Evolutionary conservation across 169 alveolate genomes (phyloP).

Genomic region (Plasmodium chabaudi): DNA sequence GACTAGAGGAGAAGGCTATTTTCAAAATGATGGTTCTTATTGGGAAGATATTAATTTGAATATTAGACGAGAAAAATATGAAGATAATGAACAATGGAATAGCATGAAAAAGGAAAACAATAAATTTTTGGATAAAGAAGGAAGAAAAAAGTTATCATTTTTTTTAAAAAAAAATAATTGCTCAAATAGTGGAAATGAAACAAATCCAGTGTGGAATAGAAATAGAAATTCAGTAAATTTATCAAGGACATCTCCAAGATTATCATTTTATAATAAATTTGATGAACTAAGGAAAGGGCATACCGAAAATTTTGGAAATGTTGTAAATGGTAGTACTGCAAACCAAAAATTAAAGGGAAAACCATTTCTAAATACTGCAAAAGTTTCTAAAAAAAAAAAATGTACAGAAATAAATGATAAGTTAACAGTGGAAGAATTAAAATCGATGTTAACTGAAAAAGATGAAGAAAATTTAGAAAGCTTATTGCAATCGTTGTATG

Average conservation of each 20-base stretch:
- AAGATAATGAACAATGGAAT: neutral
- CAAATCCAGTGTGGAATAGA: slow-evolving; percentile 33
- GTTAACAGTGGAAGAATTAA: slow-evolving; percentile 69
- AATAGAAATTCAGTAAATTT: neutral
- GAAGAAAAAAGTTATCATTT: neutral
- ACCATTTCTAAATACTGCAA: slow-evolving; percentile 19
- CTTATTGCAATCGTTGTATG: slow-evolving; percentile 80
- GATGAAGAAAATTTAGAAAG: slow-evolving; percentile 78
- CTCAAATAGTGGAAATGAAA: neutral
- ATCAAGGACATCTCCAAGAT: neutral
- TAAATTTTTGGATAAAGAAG: slow-evolving; percentile 1
- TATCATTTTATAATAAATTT: neutral
- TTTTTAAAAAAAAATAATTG: neutral
- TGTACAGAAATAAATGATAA: slow-evolving; percentile 29
- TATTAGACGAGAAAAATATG: neutral
- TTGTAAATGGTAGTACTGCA: neutral
- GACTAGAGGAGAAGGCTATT: slow-evolving; percentile 6
- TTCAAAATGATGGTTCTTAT: slow-evolving; percentile 3
- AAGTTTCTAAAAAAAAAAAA: slow-evolving; percentile 60
- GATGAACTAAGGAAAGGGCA: neutral
- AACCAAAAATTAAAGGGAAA: slow-evolving; percentile 1
- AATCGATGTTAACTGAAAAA: slow-evolving; percentile 74
- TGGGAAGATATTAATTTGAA: slow-evolving; percentile 9
- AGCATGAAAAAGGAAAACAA: neutral
- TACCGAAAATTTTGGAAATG: no score